Conservation (phyloP, 148 eudicot species). For the Rhododendron mucronatum region DNA sequence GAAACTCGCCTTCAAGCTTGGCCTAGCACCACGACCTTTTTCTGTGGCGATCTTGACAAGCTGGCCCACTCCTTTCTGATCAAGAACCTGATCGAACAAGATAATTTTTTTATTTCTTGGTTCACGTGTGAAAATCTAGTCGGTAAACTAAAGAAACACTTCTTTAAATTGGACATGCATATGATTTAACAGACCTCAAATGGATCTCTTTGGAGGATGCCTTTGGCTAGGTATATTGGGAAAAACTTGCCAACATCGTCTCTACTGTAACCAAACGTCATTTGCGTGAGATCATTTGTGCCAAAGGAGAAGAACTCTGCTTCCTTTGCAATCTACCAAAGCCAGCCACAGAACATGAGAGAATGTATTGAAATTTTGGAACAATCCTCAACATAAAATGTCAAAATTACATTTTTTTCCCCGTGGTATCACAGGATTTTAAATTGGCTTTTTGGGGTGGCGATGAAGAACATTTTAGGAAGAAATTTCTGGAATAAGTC, state of each 20-base stretch:
- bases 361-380: neutral
- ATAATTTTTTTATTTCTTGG: neutral
- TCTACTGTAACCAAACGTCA: slow-evolving; percentile 98
- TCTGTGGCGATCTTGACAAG: slow-evolving; percentile 87
- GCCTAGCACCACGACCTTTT: slow-evolving; percentile 77
- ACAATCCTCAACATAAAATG: neutral
- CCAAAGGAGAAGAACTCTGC: slow-evolving; percentile 98
- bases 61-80: slow-evolving; percentile 96
- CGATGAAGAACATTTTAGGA: neutral
- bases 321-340: slow-evolving; percentile 72
- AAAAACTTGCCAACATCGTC: slow-evolving; percentile 98
- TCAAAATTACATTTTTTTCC: too few species aligned
- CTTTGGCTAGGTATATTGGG: slow-evolving; percentile 75
- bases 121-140: neutral
- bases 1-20: slow-evolving; percentile 72
- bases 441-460: neutral
- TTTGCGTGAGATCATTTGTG: slow-evolving; percentile 93
- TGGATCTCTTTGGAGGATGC: slow-evolving; percentile 94
- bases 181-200: slow-evolving; percentile 58
- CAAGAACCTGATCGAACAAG: slow-evolving; percentile 57
- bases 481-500: neutral
- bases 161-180: neutral
- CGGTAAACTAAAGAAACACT: neutral
- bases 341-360: neutral
- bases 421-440: too few species aligned